Evolutionary conservation across 2,329 filamentous ascomycete species (phyloP), one percentile per base, ranked within the genome.

Genomic region (Fusarium haematococcum): DNA sequence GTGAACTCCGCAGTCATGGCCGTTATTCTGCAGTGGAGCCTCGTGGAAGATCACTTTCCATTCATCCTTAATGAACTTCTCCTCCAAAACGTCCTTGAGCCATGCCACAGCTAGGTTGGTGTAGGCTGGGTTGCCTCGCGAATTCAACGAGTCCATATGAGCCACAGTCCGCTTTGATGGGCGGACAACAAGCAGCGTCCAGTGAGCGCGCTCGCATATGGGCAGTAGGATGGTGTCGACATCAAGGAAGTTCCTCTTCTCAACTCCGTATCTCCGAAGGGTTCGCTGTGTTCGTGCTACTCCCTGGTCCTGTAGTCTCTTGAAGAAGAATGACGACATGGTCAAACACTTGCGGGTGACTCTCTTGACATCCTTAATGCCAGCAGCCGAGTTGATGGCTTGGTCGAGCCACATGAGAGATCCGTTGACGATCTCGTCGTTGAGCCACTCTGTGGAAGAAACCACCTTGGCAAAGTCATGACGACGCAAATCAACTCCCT

Each of bases 1-100:
- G 79, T 94, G 94, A 5, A 95, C 89, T n/a, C 94, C 94, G 75
- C 94, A 95, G 79, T 95, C 94, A 78, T 88, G 90, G 2, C 88
- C 88, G 78, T 95, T 95, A 30, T 83, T 85, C 80, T 95, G 93
- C 4, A 73, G 77, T 0, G 89, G 87, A 39, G 88, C 89, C 18
- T 82, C 80, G 52, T 87, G 85, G n/a, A 82, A 79, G 9, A 88
- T 83, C 1, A 86, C 83, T 27, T 80, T 84, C 93, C 93, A 95
- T 45, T 93, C 91, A 2, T 83, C 82, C 16, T 84, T 83, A 3
- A 86, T 79, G 77, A 88, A 95, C 7, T 83, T 81, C 4, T 88
- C 83, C 18, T 82, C 82, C 7, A 95, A 84, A 61, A 92, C 86
- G 39, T 86, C 84, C 71, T 85, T 80, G 7, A 95, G 82, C 88